A percentile compares a stretch with the other conserved stretches of the same genome.
Evolutionary conservation across 2,329 filamentous ascomycete species (phyloP).

Genomic region (Aureobasidium sp.): DNA sequence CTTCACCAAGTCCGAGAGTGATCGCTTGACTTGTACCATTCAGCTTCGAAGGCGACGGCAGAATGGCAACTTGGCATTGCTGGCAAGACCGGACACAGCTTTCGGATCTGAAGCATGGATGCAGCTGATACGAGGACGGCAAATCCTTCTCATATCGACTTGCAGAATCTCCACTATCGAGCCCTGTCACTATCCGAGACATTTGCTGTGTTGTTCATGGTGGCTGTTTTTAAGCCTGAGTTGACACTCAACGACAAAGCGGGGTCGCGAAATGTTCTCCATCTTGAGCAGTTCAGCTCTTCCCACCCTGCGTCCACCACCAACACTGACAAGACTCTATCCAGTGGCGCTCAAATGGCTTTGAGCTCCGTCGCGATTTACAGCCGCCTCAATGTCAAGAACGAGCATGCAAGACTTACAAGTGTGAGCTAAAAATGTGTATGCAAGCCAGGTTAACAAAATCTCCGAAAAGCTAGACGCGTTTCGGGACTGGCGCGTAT

Average conservation of each 20-base stretch:
- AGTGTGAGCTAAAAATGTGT: not conserved
- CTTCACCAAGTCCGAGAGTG: not conserved
- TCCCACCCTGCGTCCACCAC: not conserved
- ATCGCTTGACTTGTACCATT: not conserved
- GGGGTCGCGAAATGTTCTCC: not conserved
- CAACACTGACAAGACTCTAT: not conserved
- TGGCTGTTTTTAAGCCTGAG: not conserved
- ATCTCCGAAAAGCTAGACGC: not conserved
- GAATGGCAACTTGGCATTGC: not conserved
- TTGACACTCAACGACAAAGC: not conserved
- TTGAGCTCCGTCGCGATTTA: not conserved
- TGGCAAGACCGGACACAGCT: not conserved
- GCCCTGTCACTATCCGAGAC: not conserved
- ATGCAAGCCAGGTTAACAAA: not conserved
- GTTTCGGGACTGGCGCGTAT: not conserved
- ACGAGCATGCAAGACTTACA: not conserved
- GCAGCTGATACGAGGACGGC: not conserved
- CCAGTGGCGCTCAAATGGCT: not conserved
- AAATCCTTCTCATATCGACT: not conserved
- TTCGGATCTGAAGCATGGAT: not conserved
- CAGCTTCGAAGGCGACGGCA: not conserved
- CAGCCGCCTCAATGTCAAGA: not conserved
- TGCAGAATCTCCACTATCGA: slow-evolving; percentile 6
- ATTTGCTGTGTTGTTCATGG: not conserved
- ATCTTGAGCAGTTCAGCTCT: not conserved